Evolutionary conservation across 2,329 filamentous ascomycete species (phyloP).

Genomic region (Neoascochyta sp.): DNA sequence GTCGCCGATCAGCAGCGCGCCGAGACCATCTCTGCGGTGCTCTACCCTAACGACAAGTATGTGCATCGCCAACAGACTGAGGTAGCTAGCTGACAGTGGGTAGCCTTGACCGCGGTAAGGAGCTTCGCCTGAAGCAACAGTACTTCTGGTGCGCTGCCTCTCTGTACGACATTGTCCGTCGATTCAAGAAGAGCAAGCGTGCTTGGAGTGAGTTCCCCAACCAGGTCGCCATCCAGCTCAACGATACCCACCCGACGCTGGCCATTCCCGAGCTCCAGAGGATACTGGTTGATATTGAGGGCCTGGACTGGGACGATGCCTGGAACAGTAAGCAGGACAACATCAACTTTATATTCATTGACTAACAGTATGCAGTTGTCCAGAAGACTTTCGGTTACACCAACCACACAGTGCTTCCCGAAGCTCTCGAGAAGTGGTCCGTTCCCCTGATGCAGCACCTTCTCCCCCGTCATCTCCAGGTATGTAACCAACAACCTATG

Average conservation of each 20-base stretch:
- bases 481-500: too few relatives aligned
- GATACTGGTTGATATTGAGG: conserved; percentile 84
- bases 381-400: conserved; percentile 81
- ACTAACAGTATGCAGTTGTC: conserved; percentile 40
- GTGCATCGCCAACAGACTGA: conserved; percentile 3
- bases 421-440: conserved; percentile 97
- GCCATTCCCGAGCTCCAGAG: conserved; percentile 95
- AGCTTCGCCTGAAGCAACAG: conserved; percentile 96
- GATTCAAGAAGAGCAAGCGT: conserved; percentile 96
- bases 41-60: conserved; percentile 92
- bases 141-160: conserved; percentile 99
- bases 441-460: conserved; percentile 89
- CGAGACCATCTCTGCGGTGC: conserved; percentile 96
- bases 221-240: conserved; percentile 94
- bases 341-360: neutral
- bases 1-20: conserved; percentile 97
- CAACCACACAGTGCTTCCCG: conserved; percentile 95
- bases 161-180: conserved; percentile 89
- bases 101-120: conserved; percentile 83
- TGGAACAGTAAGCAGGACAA: conserved; percentile 63
- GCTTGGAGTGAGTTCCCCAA: conserved; percentile 89
- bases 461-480: conserved; percentile 83
- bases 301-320: conserved; percentile 86
- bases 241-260: conserved; percentile 94
- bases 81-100: conserved; percentile 8